Evolutionary conservation across 306 rosid genomes (phyloP).

Genomic region (Cucumis cinereus): DNA sequence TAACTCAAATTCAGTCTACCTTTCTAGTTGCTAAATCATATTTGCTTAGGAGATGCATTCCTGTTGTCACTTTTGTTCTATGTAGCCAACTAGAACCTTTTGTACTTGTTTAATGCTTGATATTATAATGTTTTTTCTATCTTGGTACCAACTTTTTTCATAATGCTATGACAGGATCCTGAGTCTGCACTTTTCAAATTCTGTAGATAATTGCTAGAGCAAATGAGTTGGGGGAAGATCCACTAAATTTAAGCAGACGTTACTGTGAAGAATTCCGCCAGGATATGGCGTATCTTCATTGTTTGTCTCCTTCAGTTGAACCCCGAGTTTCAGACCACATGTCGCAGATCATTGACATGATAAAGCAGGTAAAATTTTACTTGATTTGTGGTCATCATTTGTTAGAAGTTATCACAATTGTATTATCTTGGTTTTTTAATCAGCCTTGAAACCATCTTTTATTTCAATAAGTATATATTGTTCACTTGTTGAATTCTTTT

Average conservation of each 20-base stretch:
- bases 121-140: conserved; percentile 10
- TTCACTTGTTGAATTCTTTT: neutral
- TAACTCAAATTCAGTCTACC: neutral
- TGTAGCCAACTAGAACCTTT: neutral
- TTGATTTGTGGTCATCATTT: neutral
- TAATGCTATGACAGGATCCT: conserved; percentile 89
- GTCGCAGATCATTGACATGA: conserved; percentile 77
- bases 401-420: neutral
- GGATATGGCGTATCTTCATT: conserved; percentile 67
- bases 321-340: conserved; percentile 93
- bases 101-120: conserved; percentile 1
- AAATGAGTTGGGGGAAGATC: conserved; percentile 79
- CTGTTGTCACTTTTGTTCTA: neutral
- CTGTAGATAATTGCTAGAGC: conserved; percentile 93
- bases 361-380: conserved; percentile 48
- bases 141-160: conserved; percentile 44
- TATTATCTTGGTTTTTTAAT: neutral
- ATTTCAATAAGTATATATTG: neutral
- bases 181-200: conserved; percentile 86
- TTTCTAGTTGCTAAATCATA: neutral
- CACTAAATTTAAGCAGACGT: conserved; percentile 63
- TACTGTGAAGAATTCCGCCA: conserved; percentile 64
- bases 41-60: neutral
- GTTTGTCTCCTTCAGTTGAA: conserved; percentile 76
- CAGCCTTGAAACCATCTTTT: neutral